A percentile compares a stretch with the other conserved stretches of the same genome.
phyloP scores from a whole-genome alignment of 306 rosid species.

The Cucurbita moschata region DNA sequence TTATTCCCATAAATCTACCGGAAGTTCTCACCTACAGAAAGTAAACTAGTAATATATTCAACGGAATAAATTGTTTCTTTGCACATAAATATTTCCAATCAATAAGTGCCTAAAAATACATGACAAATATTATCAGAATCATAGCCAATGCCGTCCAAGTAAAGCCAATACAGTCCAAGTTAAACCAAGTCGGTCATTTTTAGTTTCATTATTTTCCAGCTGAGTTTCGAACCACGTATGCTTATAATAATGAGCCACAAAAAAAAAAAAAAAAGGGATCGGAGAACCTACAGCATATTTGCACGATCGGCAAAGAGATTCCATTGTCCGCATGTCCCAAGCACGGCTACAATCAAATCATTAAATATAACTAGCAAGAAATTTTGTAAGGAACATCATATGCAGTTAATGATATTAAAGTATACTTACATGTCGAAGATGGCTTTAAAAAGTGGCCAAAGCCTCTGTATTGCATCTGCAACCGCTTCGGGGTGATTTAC shows the following conservation, averaged over 20 bases:
- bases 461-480: slow-evolving; percentile 88
- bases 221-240: not conserved
- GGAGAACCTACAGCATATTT: slow-evolving; percentile 80
- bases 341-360: slow-evolving; percentile 61
- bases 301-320: slow-evolving; percentile 98
- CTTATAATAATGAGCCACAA: not conserved
- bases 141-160: not conserved
- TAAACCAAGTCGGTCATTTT: not conserved
- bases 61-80: not conserved
- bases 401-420: slow-evolving; percentile 2
- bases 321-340: slow-evolving; percentile 99
- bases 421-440: slow-evolving; percentile 86
- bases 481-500: slow-evolving; percentile 94
- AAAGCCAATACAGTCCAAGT: not conserved
- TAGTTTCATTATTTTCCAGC: not conserved
- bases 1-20: slow-evolving; percentile 87
- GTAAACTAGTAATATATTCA: slow-evolving; percentile 10
- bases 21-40: slow-evolving; percentile 84
- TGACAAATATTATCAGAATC: not conserved
- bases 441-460: slow-evolving; percentile 95
- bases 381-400: not conserved
- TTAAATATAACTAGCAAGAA: slow-evolving; percentile 10
- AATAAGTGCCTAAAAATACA: not conserved
- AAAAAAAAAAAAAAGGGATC: not conserved
- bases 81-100: not conserved